phyloP scores from a whole-genome alignment of 257 asterid species.

The Capsicum rhomboideum region DNA sequence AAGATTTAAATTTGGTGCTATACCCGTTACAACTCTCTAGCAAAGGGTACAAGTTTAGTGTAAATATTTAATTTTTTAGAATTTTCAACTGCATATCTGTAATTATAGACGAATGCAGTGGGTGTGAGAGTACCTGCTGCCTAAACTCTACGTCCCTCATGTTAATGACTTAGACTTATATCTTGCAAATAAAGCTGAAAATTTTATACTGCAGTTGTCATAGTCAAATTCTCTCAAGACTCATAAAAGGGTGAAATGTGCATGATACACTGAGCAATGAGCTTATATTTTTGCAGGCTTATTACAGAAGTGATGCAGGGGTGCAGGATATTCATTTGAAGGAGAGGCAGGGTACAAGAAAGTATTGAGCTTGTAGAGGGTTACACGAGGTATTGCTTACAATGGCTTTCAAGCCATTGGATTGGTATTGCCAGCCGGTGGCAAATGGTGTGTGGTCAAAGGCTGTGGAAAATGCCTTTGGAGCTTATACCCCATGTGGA shows the following conservation, averaged over 20 bases:
- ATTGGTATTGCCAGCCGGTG: constrained; percentile 80
- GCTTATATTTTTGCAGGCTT: not conserved
- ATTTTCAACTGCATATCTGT: not conserved
- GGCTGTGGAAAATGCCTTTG: constrained; percentile 77
- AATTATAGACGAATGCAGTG: not conserved
- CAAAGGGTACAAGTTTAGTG: not conserved
- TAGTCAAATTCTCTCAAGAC: not conserved
- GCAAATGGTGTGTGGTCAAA: constrained; percentile 68
- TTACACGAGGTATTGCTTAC: constrained; percentile 7
- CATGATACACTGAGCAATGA: not conserved
- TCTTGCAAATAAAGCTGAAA: not conserved
- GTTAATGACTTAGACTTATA: not conserved
- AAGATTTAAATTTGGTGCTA: not conserved
- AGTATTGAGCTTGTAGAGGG: constrained; percentile 14
- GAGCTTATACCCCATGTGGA: constrained; percentile 86
- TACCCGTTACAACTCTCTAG: too few species aligned
- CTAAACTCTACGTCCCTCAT: not conserved
- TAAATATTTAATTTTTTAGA: too few species aligned
- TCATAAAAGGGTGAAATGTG: not conserved
- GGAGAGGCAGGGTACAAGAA: not conserved
- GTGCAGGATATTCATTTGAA: not conserved
- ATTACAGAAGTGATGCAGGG: not conserved
- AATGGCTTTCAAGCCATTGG: constrained; percentile 74
- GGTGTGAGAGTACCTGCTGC: not conserved
- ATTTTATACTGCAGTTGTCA: not conserved